Evolutionary conservation across 345 rosid genomes (phyloP), one percentile per base, ranked within the genome.

Genomic region (Hibiscus trionum): DNA sequence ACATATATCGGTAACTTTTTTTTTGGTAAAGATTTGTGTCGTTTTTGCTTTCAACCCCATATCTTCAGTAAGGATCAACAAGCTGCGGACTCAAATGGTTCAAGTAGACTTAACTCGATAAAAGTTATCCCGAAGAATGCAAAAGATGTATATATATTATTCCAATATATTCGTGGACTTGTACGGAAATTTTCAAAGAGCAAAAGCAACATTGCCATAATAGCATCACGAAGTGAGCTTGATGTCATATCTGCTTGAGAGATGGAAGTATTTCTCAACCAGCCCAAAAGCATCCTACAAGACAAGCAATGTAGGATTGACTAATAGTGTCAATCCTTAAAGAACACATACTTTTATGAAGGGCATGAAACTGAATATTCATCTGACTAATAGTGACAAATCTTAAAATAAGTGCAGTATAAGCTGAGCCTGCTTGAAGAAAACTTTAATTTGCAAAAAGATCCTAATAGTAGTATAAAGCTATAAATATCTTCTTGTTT

Each of bases 151-250:
- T 7, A 53, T 7, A 37, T 71, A n/a, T 73, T 61, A 47, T 37
- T 70, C 56, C 74, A 4, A 73, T 15, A 61, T 37, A 27, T 21
- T 74, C 47, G 4, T 15, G 73, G 7, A 29, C 21, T 64, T 0
- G 0, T 21, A 35, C 35, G 17, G 39, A 60, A 71, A 60, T 5
- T 47, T 47, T 24, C 33, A 42, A 64, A 26, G 49, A 12, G 55
- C 11, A 17, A 49, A 72, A 73, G 56, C 19, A 70, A 55, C 69
- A 71, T 86, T 82, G 89, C 99, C 98, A 92, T 95, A 21, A 83
- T 92, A 69, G 88, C 86, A 81, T 90, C 99, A 65, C 96, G 96
- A 68, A 92, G 85, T 77, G n/a, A 95, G 90, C 82, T 95, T 91
- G 69, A 90, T 82, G 73, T 90, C 89, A 62, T 92, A 95, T 85